phyloP scores from a whole-genome alignment of 129 eudicot species.

The Helichrysum umbraculigerum region DNA sequence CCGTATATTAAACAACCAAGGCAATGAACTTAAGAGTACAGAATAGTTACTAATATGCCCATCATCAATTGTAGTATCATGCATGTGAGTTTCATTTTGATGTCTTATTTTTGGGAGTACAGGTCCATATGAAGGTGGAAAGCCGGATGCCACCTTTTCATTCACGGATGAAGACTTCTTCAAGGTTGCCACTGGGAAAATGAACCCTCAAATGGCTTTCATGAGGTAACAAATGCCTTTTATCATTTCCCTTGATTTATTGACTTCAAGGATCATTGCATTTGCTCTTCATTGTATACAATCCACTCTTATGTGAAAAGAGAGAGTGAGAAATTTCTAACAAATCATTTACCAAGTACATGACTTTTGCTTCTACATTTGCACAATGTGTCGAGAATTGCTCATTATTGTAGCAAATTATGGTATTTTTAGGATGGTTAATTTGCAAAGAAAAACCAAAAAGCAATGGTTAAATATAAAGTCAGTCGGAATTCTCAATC shows the following conservation, averaged over 20 bases:
- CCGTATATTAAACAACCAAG: neutral
- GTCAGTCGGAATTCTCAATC: neutral
- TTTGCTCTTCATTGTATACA: neutral
- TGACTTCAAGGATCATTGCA: neutral
- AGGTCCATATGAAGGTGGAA: conserved; percentile 90
- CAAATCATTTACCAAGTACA: neutral
- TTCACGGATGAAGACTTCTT: conserved; percentile 84
- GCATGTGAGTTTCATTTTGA: neutral
- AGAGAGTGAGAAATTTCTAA: neutral
- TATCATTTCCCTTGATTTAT: neutral
- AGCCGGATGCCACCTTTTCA: conserved; percentile 92
- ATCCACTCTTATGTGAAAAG: neutral
- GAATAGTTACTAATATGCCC: neutral
- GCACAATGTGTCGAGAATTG: neutral
- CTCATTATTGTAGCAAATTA: neutral
- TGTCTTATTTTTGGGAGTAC: neutral
- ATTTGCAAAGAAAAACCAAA: neutral
- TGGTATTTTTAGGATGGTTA: conserved; percentile 10
- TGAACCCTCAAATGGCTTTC: conserved; percentile 98
- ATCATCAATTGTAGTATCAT: neutral
- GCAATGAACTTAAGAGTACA: neutral
- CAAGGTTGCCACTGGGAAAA: conserved; percentile 78
- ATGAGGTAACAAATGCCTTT: conserved; percentile 56
- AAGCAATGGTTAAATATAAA: neutral
- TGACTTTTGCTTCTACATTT: neutral